Percentiles rank a stretch among this genome's conserved stretches.
Evolutionary conservation across 2,329 filamentous ascomycete species (phyloP).

Genomic region (Simplicillium aogashimaense): DNA sequence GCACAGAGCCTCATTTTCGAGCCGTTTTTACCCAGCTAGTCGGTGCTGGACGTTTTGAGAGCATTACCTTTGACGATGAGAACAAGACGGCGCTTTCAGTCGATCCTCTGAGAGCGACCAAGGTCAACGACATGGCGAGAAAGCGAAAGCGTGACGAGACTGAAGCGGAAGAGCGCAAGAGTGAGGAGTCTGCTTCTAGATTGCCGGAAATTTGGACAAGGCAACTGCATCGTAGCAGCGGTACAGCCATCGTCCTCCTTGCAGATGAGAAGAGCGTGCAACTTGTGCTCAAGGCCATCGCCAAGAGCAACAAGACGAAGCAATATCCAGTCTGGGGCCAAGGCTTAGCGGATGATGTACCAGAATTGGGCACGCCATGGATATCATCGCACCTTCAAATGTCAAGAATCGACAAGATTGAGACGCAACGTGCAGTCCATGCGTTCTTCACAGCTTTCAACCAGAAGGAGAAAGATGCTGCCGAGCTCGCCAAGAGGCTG

Average conservation of each 20-base stretch:
- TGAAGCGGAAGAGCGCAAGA: slow-evolving; percentile 44
- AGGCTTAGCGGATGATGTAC: slow-evolving; percentile 43
- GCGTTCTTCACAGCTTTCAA: slow-evolving; percentile 80
- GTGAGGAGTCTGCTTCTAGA: slow-evolving; percentile 46
- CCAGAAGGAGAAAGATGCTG: slow-evolving; percentile 56
- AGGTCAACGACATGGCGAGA: slow-evolving; percentile 23
- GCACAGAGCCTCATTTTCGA: slow-evolving; percentile 67
- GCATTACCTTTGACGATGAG: slow-evolving; percentile 62
- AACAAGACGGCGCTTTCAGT: slow-evolving; percentile 28
- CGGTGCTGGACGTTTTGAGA: slow-evolving; percentile 68
- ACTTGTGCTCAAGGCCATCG: slow-evolving; percentile 64
- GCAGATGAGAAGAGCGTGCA: slow-evolving; percentile 75
- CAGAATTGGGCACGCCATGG: slow-evolving; percentile 47
- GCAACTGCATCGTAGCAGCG: slow-evolving; percentile 60
- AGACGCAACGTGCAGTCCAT: slow-evolving; percentile 67
- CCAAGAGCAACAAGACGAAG: slow-evolving; percentile 49
- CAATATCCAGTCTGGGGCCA: slow-evolving; percentile 60
- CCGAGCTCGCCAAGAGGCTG: slow-evolving; percentile 50
- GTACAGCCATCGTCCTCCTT: slow-evolving; percentile 71
- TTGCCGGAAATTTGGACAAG: slow-evolving; percentile 68
- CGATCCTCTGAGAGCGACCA: slow-evolving; percentile 38
- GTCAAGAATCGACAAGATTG: slow-evolving; percentile 56
- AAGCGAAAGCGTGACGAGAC: slow-evolving; percentile 33
- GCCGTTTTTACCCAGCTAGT: slow-evolving; percentile 66
- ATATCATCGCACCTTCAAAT: slow-evolving; percentile 59